Percentiles rank a stretch among this genome's conserved stretches.
phyloP scores from a whole-genome alignment of 1,139 yeast genomes.

The Yamadazyma dushanensis region DNA sequence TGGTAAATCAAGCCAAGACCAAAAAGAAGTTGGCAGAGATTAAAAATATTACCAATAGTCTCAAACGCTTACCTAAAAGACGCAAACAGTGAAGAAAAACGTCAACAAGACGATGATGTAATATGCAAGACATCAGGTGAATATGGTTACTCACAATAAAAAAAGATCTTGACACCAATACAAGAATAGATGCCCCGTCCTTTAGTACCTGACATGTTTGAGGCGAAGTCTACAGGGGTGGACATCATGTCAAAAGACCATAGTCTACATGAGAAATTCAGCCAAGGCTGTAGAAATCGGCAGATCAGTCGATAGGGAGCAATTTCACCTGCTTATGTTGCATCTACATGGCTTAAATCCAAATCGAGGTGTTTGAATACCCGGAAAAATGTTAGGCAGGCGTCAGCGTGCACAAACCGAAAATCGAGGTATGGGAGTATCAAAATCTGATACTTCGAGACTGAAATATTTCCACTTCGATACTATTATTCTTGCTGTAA shows the following conservation, averaged over 20 bases:
- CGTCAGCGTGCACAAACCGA: background rate
- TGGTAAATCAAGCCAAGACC: conserved; percentile 42
- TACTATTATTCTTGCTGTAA: background rate
- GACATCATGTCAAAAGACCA: too few species aligned
- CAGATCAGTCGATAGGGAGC: too few species aligned
- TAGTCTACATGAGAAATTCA: too few species aligned
- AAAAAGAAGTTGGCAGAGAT: conserved; percentile 51
- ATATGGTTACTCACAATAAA: too few species aligned
- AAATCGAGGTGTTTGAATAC: too few species aligned
- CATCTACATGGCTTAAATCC: too few species aligned
- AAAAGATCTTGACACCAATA: background rate
- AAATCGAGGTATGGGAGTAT: background rate
- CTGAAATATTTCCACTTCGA: background rate
- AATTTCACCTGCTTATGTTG: too few species aligned
- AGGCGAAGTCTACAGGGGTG: too few species aligned
- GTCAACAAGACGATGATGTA: too few species aligned
- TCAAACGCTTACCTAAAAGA: background rate
- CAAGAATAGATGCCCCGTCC: background rate
- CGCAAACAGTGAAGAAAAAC: background rate
- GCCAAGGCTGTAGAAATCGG: too few species aligned
- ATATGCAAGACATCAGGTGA: too few species aligned
- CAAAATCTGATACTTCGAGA: background rate
- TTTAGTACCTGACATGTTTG: too few species aligned
- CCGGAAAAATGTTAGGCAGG: background rate
- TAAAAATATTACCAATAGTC: conserved; percentile 18